Conservation (phyloP, 352 stramenopile genomes). For the Globisporangium nodosum region DNA sequence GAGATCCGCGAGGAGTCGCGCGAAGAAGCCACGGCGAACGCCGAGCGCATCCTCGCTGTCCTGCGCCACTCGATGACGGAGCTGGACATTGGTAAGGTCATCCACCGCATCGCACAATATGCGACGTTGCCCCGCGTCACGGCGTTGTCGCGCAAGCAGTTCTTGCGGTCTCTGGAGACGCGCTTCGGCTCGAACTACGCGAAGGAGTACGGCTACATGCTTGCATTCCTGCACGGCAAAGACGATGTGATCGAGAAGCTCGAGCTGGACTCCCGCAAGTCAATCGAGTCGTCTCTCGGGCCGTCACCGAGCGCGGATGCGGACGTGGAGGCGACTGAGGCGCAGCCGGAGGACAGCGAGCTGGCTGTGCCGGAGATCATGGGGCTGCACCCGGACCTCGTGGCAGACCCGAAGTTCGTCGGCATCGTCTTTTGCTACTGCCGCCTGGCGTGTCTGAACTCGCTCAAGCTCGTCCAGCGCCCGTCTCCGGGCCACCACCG, state of each 20-base stretch:
- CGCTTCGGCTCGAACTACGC: conserved; percentile 50
- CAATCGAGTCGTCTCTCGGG: conserved; percentile 12
- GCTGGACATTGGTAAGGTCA: conserved; percentile 73
- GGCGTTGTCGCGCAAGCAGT: conserved; percentile 68
- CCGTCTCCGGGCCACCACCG: conserved; percentile 38
- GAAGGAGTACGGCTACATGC: conserved; percentile 61
- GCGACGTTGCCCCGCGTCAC: conserved; percentile 73
- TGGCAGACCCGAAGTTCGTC: conserved; percentile 69
- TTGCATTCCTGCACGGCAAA: conserved; percentile 67
- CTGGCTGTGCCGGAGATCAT: conserved; percentile 68
- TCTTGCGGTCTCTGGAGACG: conserved; percentile 64
- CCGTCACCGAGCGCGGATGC: background rate
- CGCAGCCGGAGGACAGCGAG: conserved; percentile 10
- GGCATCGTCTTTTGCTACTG: conserved; percentile 82
- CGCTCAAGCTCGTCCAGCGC: conserved; percentile 69
- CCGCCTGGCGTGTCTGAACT: conserved; percentile 76
- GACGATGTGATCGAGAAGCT: conserved; percentile 70
- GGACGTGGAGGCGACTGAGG: background rate
- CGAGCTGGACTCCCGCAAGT: conserved; percentile 37
- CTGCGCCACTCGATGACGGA: conserved; percentile 83
- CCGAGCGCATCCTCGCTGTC: conserved; percentile 72
- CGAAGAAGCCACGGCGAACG: conserved; percentile 55
- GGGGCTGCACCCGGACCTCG: conserved; percentile 67
- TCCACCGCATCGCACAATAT: conserved; percentile 77
- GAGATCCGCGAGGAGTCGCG: conserved; percentile 71